Evolutionary conservation across 805 yeast genomes (phyloP).

Genomic region (Naumovozyma castellii): DNA sequence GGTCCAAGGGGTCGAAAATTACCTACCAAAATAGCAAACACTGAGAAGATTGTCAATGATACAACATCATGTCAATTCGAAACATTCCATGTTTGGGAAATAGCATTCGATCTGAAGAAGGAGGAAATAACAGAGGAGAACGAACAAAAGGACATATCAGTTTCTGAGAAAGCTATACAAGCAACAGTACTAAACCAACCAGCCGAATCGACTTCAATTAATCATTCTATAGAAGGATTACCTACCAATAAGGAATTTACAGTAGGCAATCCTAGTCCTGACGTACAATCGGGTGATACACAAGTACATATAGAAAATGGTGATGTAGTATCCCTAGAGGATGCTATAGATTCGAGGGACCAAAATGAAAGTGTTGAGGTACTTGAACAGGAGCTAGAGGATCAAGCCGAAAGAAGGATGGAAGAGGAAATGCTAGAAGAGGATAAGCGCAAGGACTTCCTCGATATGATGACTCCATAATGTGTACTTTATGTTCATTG

Average conservation of each 20-base stretch:
- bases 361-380: conserved; percentile 6
- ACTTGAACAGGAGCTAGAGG: conserved; percentile 12
- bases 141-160: background rate
- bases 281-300: no score
- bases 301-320: no score
- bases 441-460: background rate
- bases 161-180: background rate
- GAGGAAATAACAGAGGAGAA: background rate
- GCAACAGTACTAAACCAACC: background rate
- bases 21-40: conserved; percentile 44
- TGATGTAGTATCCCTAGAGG: conserved; percentile 1
- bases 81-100: conserved; percentile 18
- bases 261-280: no score
- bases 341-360: conserved; percentile 8
- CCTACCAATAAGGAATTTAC: no score
- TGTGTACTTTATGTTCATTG: no score
- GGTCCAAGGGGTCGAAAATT: conserved; percentile 70
- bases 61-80: conserved; percentile 11
- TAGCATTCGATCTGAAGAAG: background rate
- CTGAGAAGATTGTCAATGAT: conserved; percentile 18
- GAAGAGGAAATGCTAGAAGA: conserved; percentile 5
- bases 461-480: no score
- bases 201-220: no score
- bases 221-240: no score
- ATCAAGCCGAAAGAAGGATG: conserved; percentile 8